Evolutionary conservation across 2,329 filamentous ascomycete genomes (phyloP).

Genomic region (Alternaria sp.): DNA sequence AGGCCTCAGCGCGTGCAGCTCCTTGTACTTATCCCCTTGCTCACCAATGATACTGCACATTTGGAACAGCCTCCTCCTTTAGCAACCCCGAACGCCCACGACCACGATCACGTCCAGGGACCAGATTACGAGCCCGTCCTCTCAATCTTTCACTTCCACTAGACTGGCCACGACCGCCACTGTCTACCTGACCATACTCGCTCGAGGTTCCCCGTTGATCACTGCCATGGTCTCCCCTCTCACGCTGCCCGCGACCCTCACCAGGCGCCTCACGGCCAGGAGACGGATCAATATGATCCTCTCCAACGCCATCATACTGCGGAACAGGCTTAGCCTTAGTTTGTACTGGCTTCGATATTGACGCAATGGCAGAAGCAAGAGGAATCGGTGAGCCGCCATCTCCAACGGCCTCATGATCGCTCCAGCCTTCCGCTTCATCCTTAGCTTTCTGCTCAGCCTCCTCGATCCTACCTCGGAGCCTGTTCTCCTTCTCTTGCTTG

Average conservation of each 20-base stretch:
- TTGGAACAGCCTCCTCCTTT: not conserved
- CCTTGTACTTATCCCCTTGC: no score
- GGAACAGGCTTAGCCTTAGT: not conserved
- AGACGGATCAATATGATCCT: not conserved
- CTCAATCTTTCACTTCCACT: not conserved
- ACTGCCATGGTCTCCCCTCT: slow-evolving; percentile 1
- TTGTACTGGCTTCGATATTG: slow-evolving; percentile 10
- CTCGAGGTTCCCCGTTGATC: not conserved
- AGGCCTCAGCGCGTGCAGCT: no score
- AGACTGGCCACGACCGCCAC: not conserved
- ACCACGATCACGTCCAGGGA: slow-evolving; percentile 9
- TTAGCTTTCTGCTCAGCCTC: slow-evolving; percentile 50
- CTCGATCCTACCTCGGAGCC: slow-evolving; percentile 32
- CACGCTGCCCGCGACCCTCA: not conserved
- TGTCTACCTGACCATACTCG: not conserved
- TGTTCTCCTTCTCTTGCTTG: slow-evolving; percentile 34
- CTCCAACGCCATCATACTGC: slow-evolving; percentile 5
- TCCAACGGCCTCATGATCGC: slow-evolving; percentile 42
- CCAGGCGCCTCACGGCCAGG: slow-evolving; percentile 3
- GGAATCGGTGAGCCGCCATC: slow-evolving; percentile 47
- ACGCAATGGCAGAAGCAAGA: slow-evolving; percentile 17
- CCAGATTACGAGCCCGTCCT: not conserved
- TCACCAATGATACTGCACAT: slow-evolving; percentile 6
- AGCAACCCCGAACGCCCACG: not conserved
- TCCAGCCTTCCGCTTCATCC: slow-evolving; percentile 52